Evolutionary conservation across 495 filamentous ascomycete genomes (phyloP).

Genomic region (Tuber aestivum): DNA sequence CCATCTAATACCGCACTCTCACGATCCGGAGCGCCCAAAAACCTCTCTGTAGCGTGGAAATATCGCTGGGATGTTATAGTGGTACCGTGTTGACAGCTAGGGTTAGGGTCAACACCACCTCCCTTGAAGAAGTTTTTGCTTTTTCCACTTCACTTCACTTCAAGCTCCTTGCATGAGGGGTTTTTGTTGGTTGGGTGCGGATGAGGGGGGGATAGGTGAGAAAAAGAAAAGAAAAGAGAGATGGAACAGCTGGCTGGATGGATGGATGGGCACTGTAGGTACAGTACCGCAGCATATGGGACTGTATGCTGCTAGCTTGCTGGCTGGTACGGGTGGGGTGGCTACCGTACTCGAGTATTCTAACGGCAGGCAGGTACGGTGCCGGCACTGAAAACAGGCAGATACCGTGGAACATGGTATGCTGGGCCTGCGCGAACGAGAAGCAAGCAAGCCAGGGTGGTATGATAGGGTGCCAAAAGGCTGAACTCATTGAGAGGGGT

Average conservation of each 20-base stretch:
- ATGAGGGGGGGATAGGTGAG: background rate
- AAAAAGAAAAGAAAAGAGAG: background rate
- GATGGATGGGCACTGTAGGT: no score
- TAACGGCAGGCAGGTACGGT: background rate
- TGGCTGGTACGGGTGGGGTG: background rate
- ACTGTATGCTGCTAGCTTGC: background rate
- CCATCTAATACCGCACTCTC: no score
- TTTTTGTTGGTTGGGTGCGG: background rate
- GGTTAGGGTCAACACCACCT: background rate
- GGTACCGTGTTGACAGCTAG: background rate
- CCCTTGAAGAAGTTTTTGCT: background rate
- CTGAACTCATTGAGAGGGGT: background rate
- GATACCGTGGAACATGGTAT: background rate
- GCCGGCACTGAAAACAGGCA: background rate
- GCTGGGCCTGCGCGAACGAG: background rate
- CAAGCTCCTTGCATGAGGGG: background rate
- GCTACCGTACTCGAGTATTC: no score
- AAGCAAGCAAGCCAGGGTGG: background rate
- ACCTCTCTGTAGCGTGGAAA: background rate
- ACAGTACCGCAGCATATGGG: no score
- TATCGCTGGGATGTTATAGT: background rate
- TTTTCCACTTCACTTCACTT: background rate
- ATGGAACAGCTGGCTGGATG: slow-evolving; percentile 5
- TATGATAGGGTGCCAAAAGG: background rate
- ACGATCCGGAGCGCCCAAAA: background rate